These are phyloP conservation scores for Penicillium sp. DNA, from an alignment of 2,329 filamentous ascomycete genomes.

Conservation along the genomic window DNA sequence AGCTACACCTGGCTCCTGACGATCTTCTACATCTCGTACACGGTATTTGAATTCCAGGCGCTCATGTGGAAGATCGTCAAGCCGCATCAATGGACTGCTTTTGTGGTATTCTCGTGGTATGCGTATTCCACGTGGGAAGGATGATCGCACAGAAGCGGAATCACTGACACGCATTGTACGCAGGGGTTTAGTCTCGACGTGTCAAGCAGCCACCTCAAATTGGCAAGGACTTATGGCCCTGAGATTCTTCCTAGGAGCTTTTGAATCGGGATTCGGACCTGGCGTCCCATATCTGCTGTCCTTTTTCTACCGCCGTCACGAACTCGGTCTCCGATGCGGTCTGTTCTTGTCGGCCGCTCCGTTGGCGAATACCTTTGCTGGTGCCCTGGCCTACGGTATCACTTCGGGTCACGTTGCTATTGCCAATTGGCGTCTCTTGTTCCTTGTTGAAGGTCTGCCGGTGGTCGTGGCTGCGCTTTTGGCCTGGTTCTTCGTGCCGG, in stretches of 20 bases:
- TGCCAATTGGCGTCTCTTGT: constrained; percentile 61
- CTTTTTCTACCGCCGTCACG: constrained; percentile 57
- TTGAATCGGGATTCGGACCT: constrained; percentile 47
- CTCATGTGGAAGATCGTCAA: constrained; percentile 45
- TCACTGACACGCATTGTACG: constrained; percentile 1
- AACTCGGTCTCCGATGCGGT: constrained; percentile 54
- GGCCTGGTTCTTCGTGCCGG: constrained; percentile 53
- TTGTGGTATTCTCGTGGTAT: constrained; percentile 42
- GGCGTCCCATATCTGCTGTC: constrained; percentile 50
- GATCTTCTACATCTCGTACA: constrained; percentile 52
- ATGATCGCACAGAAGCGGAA: constrained; percentile 6
- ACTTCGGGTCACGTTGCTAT: constrained; percentile 55
- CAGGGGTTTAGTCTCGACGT: constrained; percentile 47
- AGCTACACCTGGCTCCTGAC: constrained; percentile 51
- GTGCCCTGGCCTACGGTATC: constrained; percentile 62
- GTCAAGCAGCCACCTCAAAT: constrained; percentile 43
- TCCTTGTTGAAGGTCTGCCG: constrained; percentile 62
- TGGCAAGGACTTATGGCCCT: constrained; percentile 49
- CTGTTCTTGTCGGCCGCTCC: constrained; percentile 56
- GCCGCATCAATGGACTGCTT: constrained; percentile 43
- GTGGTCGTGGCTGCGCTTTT: constrained; percentile 53
- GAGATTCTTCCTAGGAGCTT: constrained; percentile 46
- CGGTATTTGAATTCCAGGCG: constrained; percentile 40
- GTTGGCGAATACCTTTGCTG: constrained; percentile 75
- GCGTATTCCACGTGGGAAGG: constrained; percentile 12